Evolutionary conservation across 1,139 yeast species (phyloP), one percentile per base, ranked within the genome.

Genomic region (Pichia cactophila): DNA sequence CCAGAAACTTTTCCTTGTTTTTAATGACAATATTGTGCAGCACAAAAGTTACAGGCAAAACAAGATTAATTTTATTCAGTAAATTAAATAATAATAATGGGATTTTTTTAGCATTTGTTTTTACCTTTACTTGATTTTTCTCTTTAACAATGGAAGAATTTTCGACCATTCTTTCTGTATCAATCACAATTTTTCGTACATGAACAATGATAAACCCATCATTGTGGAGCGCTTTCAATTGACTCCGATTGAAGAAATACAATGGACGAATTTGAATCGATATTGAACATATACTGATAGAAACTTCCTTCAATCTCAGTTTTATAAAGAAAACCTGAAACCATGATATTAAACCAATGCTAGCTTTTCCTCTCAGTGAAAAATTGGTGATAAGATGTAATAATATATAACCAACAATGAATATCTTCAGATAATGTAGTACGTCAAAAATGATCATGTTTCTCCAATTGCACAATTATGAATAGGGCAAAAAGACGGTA

Each of bases 301-400:
- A 20, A 10, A 37, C 20, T 4, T 23, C 14, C 7, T 43, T 9
- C 2, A 50, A 23, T n/a, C 50, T 45, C 10, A 53, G 28, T 4
- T 49, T 44, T 3, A 57, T 47, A 44, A 53, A 45, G 3, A 54
- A 43, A 14, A 56, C 37, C 16, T 51, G 52, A 9, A 56, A 36
- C 59, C 59, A 56, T 4, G 58, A 54, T 7, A 56, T 47, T 11
- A 56, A 47, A 2, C 59, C 60, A 20, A 57, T 42, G 17, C 52
- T 45, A 14, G 48, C 49, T 45, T 43, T 54, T 6, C 54, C 53
- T 28, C 44, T 39, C 1, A 49, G 50, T 33, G 36, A 40, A 17
- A 40, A 6, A n/a, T 40, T 26, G 26, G 28, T 11, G 4, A 17
- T 12, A 26, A 40, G 17, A 16, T 35, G 38, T 8, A 35, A 16